Conservation (phyloP, 192 early-diverging fungal genomes). For the Pilaira anomala region DNA sequence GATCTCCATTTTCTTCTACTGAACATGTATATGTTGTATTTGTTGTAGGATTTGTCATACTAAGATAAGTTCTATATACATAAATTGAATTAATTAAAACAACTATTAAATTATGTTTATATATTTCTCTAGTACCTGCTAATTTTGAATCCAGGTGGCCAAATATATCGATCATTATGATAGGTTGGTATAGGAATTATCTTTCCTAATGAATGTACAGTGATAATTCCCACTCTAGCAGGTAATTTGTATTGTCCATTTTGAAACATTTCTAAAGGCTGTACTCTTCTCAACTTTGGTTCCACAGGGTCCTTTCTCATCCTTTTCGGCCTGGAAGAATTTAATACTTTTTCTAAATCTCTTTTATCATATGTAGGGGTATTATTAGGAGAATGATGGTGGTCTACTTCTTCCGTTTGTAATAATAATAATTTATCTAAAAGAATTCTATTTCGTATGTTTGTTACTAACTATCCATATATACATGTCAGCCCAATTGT, state of each 20-base stretch:
- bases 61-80: slow-evolving; percentile 47
- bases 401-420: not conserved
- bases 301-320: slow-evolving; percentile 18
- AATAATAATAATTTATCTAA: slow-evolving; percentile 13
- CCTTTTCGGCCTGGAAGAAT: slow-evolving; percentile 28
- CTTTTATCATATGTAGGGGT: not conserved
- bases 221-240: slow-evolving; percentile 74
- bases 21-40: slow-evolving; percentile 69
- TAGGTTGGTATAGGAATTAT: slow-evolving; percentile 73
- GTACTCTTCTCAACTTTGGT: slow-evolving; percentile 38
- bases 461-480: not conserved
- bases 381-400: not conserved
- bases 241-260: slow-evolving; percentile 73
- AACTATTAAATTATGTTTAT: not conserved
- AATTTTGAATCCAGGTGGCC: slow-evolving; percentile 84
- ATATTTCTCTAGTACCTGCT: slow-evolving; percentile 32
- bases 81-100: not conserved
- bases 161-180: slow-evolving; percentile 94
- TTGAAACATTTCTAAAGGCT: slow-evolving; percentile 42
- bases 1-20: slow-evolving; percentile 74
- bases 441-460: slow-evolving; percentile 5
- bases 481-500: not conserved
- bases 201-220: slow-evolving; percentile 64
- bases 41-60: slow-evolving; percentile 47
- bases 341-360: not conserved